Percentiles rank a stretch among this genome's conserved stretches.
Evolutionary conservation across 2,329 filamentous ascomycete species (phyloP).

Genomic region (Ceratocystis lukuohia): DNA sequence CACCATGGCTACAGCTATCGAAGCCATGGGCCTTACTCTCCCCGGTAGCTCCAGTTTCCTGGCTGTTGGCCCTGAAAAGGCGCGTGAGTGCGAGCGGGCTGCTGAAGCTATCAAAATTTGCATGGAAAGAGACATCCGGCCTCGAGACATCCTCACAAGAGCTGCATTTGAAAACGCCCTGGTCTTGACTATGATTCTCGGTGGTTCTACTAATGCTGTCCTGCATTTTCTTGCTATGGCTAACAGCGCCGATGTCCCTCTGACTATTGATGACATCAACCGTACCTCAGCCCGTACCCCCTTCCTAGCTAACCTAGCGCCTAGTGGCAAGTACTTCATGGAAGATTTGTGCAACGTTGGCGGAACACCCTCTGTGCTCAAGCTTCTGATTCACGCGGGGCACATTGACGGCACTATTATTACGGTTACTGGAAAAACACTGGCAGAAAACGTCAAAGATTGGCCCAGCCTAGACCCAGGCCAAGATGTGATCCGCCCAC

Average conservation of each 20-base stretch:
- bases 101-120: slow-evolving; percentile 65
- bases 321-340: slow-evolving; percentile 74
- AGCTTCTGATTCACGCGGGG: slow-evolving; percentile 63
- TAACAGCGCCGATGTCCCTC: slow-evolving; percentile 61
- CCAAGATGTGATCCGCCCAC: slow-evolving; percentile 69
- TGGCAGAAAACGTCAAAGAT: slow-evolving; percentile 65
- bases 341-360: slow-evolving; percentile 77
- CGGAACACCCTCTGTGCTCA: slow-evolving; percentile 74
- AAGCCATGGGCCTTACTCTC: slow-evolving; percentile 72
- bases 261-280: slow-evolving; percentile 73
- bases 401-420: slow-evolving; percentile 65
- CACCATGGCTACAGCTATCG: slow-evolving; percentile 82
- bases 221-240: slow-evolving; percentile 87
- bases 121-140: slow-evolving; percentile 71
- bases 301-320: slow-evolving; percentile 74
- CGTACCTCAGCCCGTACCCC: slow-evolving; percentile 70
- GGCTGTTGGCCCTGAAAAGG: slow-evolving; percentile 67
- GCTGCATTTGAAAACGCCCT: slow-evolving; percentile 77
- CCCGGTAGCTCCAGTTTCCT: slow-evolving; percentile 77
- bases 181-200: slow-evolving; percentile 82
- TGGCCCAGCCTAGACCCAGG: slow-evolving; percentile 65
- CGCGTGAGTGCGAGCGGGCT: slow-evolving; percentile 71
- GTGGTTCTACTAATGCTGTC: slow-evolving; percentile 78
- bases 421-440: slow-evolving; percentile 72
- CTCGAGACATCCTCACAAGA: slow-evolving; percentile 66